Percentiles rank a stretch among this genome's conserved stretches.
Conservation (phyloP, 495 filamentous ascomycete species). For the Aspergillus asperescens region DNA sequence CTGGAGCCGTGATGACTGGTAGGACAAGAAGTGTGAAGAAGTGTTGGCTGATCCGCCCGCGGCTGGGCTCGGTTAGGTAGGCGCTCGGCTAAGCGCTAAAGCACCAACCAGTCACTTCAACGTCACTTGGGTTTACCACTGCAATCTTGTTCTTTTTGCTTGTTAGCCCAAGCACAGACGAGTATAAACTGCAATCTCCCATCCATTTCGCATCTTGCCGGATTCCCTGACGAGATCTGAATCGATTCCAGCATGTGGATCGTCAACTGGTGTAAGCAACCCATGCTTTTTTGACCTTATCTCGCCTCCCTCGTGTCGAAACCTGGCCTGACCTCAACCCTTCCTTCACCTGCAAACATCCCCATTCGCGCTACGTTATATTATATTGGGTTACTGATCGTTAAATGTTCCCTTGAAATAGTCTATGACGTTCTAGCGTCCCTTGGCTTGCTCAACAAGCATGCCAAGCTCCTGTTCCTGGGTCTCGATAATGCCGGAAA, state of each 20-base stretch:
- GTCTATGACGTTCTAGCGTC: slow-evolving; percentile 90
- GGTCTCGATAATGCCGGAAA: slow-evolving; percentile 98
- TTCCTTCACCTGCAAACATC: neutral
- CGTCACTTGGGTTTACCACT: slow-evolving; percentile 21
- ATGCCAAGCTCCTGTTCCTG: slow-evolving; percentile 88
- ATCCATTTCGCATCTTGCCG: neutral
- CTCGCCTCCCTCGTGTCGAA: neutral
- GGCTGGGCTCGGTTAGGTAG: slow-evolving; percentile 10
- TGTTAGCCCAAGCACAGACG: slow-evolving; percentile 2
- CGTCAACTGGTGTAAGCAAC: slow-evolving; percentile 84
- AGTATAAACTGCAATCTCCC: neutral
- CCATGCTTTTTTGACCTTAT: neutral
- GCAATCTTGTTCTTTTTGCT: slow-evolving; percentile 33
- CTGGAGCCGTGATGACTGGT: too few relatives aligned
- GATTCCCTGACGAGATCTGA: slow-evolving; percentile 5
- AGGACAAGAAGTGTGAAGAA: too few relatives aligned
- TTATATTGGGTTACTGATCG: slow-evolving; percentile 8
- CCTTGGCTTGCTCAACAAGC: slow-evolving; percentile 92
- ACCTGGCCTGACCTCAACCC: slow-evolving; percentile 4
- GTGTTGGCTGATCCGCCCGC: slow-evolving; percentile 13
- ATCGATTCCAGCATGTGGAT: slow-evolving; percentile 73
- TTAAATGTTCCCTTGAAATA: slow-evolving; percentile 30
- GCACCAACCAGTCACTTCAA: slow-evolving; percentile 16
- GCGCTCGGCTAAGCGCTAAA: slow-evolving; percentile 17
- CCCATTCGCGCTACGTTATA: neutral